phyloP scores from a whole-genome alignment of 371 early-diverging fungal species.

The Catenaria anguillulae region DNA sequence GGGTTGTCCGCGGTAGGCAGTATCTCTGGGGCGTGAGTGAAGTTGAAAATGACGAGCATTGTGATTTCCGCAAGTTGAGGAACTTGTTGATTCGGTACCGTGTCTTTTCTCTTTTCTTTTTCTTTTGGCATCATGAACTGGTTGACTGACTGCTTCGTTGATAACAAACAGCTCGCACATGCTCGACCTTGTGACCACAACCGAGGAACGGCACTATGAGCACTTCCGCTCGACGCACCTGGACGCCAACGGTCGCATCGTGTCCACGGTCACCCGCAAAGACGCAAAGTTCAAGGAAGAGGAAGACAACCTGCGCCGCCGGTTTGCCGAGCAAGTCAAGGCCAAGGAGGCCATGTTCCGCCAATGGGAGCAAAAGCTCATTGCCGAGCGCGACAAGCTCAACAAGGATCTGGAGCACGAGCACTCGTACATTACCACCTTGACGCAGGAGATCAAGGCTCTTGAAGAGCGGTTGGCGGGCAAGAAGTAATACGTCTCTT shows the following conservation, averaged over 20 bases:
- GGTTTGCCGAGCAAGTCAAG: constrained; percentile 89
- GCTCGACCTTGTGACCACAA: constrained; percentile 78
- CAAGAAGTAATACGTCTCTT: constrained; percentile 1
- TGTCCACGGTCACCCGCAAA: constrained; percentile 17
- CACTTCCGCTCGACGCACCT: constrained; percentile 69
- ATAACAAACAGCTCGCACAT: constrained; percentile 50
- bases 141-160: too few species aligned
- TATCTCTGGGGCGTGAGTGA: constrained; percentile 92
- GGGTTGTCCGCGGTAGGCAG: constrained; percentile 70
- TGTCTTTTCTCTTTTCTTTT: background rate
- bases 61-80: constrained; percentile 87
- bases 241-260: constrained; percentile 32
- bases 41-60: constrained; percentile 77
- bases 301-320: constrained; percentile 77
- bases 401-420: constrained; percentile 89
- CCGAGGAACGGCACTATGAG: constrained; percentile 87
- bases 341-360: constrained; percentile 88
- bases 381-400: constrained; percentile 84
- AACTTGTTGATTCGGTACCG: constrained; percentile 62
- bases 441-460: constrained; percentile 30
- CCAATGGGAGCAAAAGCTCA: constrained; percentile 92
- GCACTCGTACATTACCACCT: constrained; percentile 59
- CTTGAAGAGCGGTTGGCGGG: constrained; percentile 7
- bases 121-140: too few species aligned
- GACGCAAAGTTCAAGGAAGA: constrained; percentile 83